Evolutionary conservation across 2,329 filamentous ascomycete species (phyloP).

Genomic region (Paecilomyces dactylethromorphus): DNA sequence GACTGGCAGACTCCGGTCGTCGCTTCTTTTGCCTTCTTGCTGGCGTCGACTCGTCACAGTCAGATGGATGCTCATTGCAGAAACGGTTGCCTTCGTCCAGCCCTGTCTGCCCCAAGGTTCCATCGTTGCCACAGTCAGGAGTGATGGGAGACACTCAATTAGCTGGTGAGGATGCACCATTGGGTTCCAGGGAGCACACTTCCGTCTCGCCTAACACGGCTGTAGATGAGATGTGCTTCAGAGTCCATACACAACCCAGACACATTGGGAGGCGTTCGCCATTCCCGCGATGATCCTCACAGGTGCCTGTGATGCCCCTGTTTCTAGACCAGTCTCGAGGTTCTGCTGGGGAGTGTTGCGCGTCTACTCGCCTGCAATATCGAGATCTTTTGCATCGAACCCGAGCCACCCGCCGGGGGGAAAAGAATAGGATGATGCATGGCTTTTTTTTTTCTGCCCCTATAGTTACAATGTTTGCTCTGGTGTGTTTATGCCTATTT

Average conservation of each 20-base stretch:
- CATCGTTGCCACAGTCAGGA: background rate
- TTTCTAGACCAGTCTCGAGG: background rate
- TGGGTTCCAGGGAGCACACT: background rate
- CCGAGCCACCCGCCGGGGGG: background rate
- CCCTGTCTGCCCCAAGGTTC: background rate
- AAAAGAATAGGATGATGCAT: background rate
- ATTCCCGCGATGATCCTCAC: background rate
- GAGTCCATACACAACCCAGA: background rate
- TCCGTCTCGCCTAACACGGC: background rate
- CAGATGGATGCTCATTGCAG: background rate
- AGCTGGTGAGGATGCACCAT: background rate
- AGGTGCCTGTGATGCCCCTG: background rate
- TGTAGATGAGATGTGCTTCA: background rate
- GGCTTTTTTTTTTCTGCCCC: background rate
- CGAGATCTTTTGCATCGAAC: background rate
- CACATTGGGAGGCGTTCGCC: background rate
- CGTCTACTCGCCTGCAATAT: background rate
- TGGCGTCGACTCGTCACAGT: background rate
- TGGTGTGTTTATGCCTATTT: background rate
- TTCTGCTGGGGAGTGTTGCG: background rate
- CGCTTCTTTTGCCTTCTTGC: background rate
- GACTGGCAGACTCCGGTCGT: background rate
- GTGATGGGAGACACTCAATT: background rate
- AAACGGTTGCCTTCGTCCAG: background rate
- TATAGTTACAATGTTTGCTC: background rate